Evolutionary conservation across 805 yeast species (phyloP), one percentile per base, ranked within the genome.

Genomic region (Ogataea naganishii): DNA sequence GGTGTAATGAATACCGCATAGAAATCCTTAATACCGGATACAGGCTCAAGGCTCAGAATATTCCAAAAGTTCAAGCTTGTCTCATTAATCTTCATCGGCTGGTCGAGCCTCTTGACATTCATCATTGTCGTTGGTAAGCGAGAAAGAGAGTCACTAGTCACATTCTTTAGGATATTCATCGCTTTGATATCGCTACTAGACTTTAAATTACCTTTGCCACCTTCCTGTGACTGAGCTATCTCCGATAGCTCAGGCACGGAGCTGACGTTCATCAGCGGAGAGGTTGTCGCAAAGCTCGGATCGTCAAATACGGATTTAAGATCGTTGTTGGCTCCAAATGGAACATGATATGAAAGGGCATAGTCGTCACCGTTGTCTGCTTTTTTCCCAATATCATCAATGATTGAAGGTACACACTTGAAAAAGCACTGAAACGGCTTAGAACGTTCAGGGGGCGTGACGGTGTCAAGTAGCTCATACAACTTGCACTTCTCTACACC

Each of bases 21-120:
- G 35, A 77, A 68, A 34, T 69, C 58, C 37, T 79, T 77, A 2
- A 56, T 50, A 1, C 64, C 66, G 15, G 51, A 47, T 6, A 67
- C 41, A 0, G 89, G 83, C 25, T 66, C 64, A 29, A 80, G 61
- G 34, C 72, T 69, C 41, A 81, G 46, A 25, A 64, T 54, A 41
- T 61, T 73, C 86, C 79, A 78, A 43, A 67, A 69, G 35, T 53
- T 50, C 12, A 67, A 49, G 27, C 70, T 73, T 19, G 64, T 57
- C 41, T 64, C 64, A 46, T 65, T 73, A 24, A 68, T 59, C 20
- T 60, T 66, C 34, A 62, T 55, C 18, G 48, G 58, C 29, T 64
- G 58, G 27, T 62, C 57, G 29, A 54, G 31, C 14, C 67, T 39
- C 33, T 47, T 55, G 4, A 60, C 53, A 23, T 47, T 58, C 12